These are phyloP conservation scores for Saccharum spontaneum DNA, from an alignment of 176 grass and related monocot genomes.

Conservation along the genomic window DNA sequence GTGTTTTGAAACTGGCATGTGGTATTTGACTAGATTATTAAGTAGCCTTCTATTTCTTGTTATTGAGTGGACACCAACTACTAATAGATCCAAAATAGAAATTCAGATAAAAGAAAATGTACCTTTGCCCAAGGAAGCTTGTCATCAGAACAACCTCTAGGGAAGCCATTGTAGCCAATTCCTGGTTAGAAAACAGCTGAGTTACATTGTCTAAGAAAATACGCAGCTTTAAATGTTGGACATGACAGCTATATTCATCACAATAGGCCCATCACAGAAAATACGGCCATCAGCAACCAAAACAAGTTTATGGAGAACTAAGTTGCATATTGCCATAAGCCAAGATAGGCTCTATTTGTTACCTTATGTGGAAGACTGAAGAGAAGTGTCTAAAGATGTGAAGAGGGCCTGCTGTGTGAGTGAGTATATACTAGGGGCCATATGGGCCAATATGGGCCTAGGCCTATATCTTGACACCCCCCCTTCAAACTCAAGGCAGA, in stretches of 20 bases:
- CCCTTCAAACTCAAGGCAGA: too few relatives aligned
- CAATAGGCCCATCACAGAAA: neutral
- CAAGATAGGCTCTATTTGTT: neutral
- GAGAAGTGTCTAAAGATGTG: too few relatives aligned
- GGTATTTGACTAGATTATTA: slow-evolving; percentile 20
- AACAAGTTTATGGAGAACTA: neutral
- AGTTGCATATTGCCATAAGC: neutral
- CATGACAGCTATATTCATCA: neutral
- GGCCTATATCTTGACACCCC: too few relatives aligned
- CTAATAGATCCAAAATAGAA: neutral
- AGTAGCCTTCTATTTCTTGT: slow-evolving; percentile 15
- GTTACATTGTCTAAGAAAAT: neutral
- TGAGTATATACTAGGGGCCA: too few relatives aligned
- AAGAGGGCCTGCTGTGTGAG: too few relatives aligned
- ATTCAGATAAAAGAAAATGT: slow-evolving; percentile 9
- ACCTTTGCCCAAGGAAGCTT: slow-evolving; percentile 99
- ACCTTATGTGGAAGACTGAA: too few relatives aligned
- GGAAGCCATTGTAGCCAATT: slow-evolving; percentile 97
- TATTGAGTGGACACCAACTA: neutral
- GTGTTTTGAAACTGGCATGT: neutral
- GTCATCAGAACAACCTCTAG: slow-evolving; percentile 96
- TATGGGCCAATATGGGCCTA: too few relatives aligned
- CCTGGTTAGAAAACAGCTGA: slow-evolving; percentile 50
- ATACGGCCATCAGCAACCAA: neutral
- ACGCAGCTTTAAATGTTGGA: neutral